These are phyloP conservation scores for Arabis hirsuta DNA, from an alignment of 345 rosid species.

Conservation along the genomic window DNA sequence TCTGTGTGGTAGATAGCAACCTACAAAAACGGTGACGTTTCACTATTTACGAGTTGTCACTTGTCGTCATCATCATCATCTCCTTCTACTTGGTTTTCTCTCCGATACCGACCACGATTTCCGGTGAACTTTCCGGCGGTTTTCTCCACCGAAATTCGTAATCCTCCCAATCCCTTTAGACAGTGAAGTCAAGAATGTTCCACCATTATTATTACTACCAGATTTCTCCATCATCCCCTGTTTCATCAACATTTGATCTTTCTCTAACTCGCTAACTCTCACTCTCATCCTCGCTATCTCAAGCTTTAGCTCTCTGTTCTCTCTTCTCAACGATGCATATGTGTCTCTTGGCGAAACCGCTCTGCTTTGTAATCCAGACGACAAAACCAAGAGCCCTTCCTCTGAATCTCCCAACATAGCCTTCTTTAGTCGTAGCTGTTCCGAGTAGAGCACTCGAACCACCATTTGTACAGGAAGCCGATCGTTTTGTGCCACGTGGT, in stretches of 20 bases:
- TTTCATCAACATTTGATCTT: conserved; percentile 88
- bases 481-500: conserved; percentile 47
- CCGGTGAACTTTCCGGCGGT: conserved; percentile 56
- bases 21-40: conserved; percentile 19
- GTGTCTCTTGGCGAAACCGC: conserved; percentile 91
- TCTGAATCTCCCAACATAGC: conserved; percentile 64
- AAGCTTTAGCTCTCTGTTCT: conserved; percentile 92
- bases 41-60: conserved; percentile 14
- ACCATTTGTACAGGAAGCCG: conserved; percentile 45
- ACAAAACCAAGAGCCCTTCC: conserved; percentile 53
- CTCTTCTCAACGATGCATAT: conserved; percentile 89
- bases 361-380: conserved; percentile 78
- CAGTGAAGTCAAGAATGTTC: conserved; percentile 66
- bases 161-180: conserved; percentile 84
- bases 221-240: conserved; percentile 75
- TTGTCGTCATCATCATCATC: conserved; percentile 4
- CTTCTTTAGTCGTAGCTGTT: conserved; percentile 60
- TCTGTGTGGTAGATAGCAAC: conserved; percentile 19
- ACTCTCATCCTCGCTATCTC: conserved; percentile 97
- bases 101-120: conserved; percentile 56
- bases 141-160: conserved; percentile 62
- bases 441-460: conserved; percentile 36
- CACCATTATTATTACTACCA: conserved; percentile 53
- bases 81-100: conserved; percentile 55
- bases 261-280: conserved; percentile 89